phyloP scores from a whole-genome alignment of 2,329 filamentous ascomycete genomes.

The Colletotrichum sp. region DNA sequence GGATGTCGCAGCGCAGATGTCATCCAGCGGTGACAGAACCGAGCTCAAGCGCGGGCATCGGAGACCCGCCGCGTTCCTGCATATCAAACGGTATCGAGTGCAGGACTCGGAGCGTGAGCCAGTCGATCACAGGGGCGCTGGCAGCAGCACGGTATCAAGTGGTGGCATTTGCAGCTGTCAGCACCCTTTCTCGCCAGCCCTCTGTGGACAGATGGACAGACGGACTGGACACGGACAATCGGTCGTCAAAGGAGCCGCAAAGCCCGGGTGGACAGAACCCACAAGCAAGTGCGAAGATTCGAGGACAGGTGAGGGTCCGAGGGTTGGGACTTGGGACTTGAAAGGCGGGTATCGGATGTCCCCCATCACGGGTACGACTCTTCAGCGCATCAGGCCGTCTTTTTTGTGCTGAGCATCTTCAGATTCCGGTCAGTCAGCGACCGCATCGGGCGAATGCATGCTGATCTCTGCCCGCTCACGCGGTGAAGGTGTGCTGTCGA shows the following conservation, averaged over 20 bases:
- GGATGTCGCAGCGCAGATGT: background rate
- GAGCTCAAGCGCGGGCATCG: background rate
- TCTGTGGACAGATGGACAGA: background rate
- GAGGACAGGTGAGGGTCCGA: constrained; percentile 7
- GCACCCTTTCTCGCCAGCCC: background rate
- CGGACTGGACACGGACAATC: background rate
- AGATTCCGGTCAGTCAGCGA: background rate
- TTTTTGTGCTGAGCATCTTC: background rate
- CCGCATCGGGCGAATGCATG: background rate
- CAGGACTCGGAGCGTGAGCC: background rate
- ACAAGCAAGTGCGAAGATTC: background rate
- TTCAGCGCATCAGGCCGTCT: background rate
- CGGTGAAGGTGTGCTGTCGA: background rate
- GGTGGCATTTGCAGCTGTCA: background rate
- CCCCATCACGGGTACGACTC: background rate
- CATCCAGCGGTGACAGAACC: background rate
- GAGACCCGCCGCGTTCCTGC: background rate
- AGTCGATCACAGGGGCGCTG: background rate
- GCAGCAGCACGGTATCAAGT: background rate
- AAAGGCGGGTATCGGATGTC: background rate
- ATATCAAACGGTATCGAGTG: background rate
- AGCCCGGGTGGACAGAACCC: background rate
- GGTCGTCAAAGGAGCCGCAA: background rate
- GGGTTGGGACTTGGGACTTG: background rate
- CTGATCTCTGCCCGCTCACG: constrained; percentile 7